Conservation (phyloP, 768 basidiomycete genomes). For the Hericium rajendrae region DNA sequence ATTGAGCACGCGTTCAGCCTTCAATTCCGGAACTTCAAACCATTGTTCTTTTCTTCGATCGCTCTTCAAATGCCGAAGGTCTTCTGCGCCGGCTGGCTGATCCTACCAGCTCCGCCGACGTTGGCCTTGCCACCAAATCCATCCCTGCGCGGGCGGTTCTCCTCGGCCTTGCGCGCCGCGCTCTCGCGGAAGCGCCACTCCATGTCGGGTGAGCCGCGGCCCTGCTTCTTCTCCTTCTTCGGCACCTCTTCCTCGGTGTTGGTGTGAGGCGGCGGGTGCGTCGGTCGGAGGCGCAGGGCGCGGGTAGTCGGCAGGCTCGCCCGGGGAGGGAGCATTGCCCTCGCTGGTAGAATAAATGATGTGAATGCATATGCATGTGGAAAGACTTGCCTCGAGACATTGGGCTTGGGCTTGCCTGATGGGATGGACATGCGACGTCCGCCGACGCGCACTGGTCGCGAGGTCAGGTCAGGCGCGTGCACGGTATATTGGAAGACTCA, state of each 20-base stretch:
- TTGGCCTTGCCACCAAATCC: conserved; percentile 16
- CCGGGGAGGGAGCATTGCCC: conserved; percentile 5
- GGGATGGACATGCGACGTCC: conserved; percentile 14
- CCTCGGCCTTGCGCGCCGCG: conserved; percentile 9
- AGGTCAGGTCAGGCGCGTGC: not conserved
- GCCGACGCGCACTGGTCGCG: conserved; percentile 9
- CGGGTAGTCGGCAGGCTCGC: conserved; percentile 13
- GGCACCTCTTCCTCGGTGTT: conserved; percentile 8
- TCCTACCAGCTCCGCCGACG: conserved; percentile 36
- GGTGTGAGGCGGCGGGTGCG: not conserved
- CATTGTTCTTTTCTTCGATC: not conserved
- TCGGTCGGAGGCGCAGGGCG: conserved; percentile 10
- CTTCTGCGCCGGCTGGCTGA: conserved; percentile 49
- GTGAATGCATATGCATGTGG: not conserved
- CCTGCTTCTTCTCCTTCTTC: conserved; percentile 8
- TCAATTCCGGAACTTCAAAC: not conserved
- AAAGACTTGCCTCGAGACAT: not conserved
- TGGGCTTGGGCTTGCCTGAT: conserved; percentile 2
- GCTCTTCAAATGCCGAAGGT: conserved; percentile 14
- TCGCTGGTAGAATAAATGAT: conserved; percentile 1
- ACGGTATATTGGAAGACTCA: not conserved
- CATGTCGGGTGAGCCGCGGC: conserved; percentile 9
- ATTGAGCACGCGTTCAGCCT: not conserved
- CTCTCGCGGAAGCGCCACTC: conserved; percentile 12
- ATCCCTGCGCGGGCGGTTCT: conserved; percentile 11